Base-by-base conservation (phyloP, 2,329 filamentous ascomycete species). In the Colletotrichum limetticola region DNA sequence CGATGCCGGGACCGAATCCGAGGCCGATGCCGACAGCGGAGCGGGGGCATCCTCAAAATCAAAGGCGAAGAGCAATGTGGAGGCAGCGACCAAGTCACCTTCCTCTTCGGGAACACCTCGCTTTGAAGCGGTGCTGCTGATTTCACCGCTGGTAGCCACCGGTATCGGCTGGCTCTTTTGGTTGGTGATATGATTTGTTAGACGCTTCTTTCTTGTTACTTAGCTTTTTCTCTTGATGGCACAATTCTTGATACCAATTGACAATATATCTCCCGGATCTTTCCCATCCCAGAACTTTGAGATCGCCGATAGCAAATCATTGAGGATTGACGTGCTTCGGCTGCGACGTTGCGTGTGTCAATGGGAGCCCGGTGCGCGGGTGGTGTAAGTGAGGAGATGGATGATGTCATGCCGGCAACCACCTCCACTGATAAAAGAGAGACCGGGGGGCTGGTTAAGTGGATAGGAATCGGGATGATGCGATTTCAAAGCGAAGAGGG, bases 371-470 rank as follows among this genome's bases (percentile, higher is more conserved):
- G 42, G 42, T 49, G 49, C 14, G 59, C 66, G 49, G 3, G 52
- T 68, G 58, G 69, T 71, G 66, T 63, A 56, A 70, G 70, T 69
- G 66, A 70, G 66, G 66, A 61, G 60, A 22, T 72, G 70, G 26
- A 70, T 72, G 66, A 72, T 72, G 70, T 72, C 70, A 72, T 59
- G 22, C 37, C 37, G 37, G 37, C 37, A 42, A 42, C 55, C 35
- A 42, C 55, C 35, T 61, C 65, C 37, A 61, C 52, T 35, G 28
- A 53, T 26, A 26, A 59, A 66, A 46, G 8, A 58, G n/a, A 49
- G 35, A 58, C 32, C 28, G 57, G 63, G 68, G 8, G 42, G 19
- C 42, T 49, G 42, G 42, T 49, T 22, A 22, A 49, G 8, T 19
- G 42, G 19, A n/a, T 49, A 49, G 22, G 8, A 19, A 19, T 19